phyloP scores from a whole-genome alignment of 1,284 basidiomycete species.

The Abortiporus biennis region DNA sequence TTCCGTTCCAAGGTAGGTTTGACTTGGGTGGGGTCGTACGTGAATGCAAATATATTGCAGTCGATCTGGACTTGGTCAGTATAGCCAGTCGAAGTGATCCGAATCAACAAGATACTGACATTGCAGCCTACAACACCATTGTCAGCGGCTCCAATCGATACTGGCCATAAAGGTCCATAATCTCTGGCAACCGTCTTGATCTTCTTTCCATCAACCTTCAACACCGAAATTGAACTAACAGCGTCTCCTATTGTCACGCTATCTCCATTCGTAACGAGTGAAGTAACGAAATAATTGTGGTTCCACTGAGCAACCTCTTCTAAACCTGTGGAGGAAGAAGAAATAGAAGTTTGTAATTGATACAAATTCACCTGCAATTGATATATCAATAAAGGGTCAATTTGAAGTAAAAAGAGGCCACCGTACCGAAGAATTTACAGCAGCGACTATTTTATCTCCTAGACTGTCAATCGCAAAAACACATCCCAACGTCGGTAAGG shows the following conservation, averaged over 20 bases:
- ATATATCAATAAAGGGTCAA: background rate
- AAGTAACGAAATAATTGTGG: constrained; percentile 77
- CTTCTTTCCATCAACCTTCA: constrained; percentile 42
- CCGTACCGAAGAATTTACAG: constrained; percentile 73
- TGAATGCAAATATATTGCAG: constrained; percentile 73
- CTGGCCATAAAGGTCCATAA: constrained; percentile 71
- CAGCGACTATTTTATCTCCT: constrained; percentile 52
- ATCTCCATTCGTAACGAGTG: constrained; percentile 44
- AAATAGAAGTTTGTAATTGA: constrained; percentile 20
- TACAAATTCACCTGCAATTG: constrained; percentile 43
- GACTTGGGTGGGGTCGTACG: constrained; percentile 36
- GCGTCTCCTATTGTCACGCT: constrained; percentile 71
- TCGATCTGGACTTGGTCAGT: constrained; percentile 41
- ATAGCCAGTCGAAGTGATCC: background rate
- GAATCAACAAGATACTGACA: constrained; percentile 36
- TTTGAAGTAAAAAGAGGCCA: too few relatives aligned
- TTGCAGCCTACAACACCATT: constrained; percentile 70
- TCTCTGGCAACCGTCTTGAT: constrained; percentile 69
- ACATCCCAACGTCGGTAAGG: constrained; percentile 44
- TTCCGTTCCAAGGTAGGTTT: constrained; percentile 46
- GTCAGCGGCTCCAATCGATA: constrained; percentile 49
- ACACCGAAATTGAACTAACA: constrained; percentile 74
- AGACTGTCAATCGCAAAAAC: constrained; percentile 51
- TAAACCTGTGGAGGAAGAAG: constrained; percentile 29
- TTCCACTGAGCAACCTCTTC: constrained; percentile 59